phyloP scores from a whole-genome alignment of 2,329 filamentous ascomycete species.

The Colletotrichum shisoi region DNA sequence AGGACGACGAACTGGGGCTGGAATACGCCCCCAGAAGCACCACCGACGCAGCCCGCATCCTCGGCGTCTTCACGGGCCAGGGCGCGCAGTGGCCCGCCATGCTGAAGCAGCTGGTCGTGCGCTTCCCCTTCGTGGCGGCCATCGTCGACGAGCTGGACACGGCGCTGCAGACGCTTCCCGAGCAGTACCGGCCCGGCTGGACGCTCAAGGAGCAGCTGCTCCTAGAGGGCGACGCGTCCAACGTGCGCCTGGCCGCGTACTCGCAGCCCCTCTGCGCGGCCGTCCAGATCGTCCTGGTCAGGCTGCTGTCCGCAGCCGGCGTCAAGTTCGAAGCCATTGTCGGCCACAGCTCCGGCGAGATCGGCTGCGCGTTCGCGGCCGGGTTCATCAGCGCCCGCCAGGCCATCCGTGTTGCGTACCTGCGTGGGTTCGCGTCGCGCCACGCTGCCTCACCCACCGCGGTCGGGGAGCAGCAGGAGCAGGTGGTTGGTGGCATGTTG shows the following conservation, averaged over 20 bases:
- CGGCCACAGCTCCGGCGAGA: conserved; percentile 61
- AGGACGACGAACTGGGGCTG: neutral
- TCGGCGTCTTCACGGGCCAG: conserved; percentile 47
- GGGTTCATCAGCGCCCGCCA: conserved; percentile 48
- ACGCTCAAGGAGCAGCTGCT: conserved; percentile 42
- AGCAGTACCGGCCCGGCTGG: conserved; percentile 43
- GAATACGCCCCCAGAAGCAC: neutral
- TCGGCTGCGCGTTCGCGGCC: conserved; percentile 59
- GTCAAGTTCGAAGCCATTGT: conserved; percentile 50
- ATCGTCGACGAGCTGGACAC: conserved; percentile 42
- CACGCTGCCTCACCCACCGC: conserved; percentile 14
- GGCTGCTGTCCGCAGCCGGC: conserved; percentile 44
- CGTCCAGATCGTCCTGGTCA: conserved; percentile 43
- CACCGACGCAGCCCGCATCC: neutral
- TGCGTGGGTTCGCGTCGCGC: conserved; percentile 34
- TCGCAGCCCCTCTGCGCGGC: conserved; percentile 38
- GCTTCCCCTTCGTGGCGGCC: conserved; percentile 21
- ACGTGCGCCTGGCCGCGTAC: conserved; percentile 41
- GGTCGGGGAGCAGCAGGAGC: neutral
- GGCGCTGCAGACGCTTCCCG: conserved; percentile 39
- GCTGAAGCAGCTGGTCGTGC: conserved; percentile 36
- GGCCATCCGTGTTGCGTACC: conserved; percentile 43
- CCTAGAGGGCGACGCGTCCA: conserved; percentile 34
- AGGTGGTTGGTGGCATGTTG: conserved; percentile 40
- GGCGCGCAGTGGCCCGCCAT: conserved; percentile 47